Evolutionary conservation across 176 grass and related monocot species (phyloP).

Genomic region (Carex pumila): DNA sequence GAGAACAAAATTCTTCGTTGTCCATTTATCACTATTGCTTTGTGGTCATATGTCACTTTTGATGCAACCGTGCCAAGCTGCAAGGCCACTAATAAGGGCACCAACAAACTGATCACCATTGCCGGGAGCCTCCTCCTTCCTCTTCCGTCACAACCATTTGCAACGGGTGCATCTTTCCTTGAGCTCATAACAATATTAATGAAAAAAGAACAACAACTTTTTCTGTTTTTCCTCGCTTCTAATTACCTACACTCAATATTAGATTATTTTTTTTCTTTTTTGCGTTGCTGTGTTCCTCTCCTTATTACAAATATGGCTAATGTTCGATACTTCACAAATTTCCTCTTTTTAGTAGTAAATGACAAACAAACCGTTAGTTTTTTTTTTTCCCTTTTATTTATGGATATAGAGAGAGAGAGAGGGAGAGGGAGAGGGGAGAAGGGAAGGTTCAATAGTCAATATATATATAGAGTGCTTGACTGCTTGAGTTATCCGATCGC

Average conservation of each 20-base stretch:
- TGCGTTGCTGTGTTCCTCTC: neutral
- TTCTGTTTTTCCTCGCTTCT: neutral
- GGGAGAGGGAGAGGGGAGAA: neutral
- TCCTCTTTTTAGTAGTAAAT: neutral
- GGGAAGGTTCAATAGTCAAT: neutral
- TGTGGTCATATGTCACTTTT: conserved; percentile 72
- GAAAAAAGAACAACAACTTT: conserved; percentile 34
- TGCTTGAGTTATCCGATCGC: neutral
- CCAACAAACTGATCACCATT: neutral
- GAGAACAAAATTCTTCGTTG: conserved; percentile 84
- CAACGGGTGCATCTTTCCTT: neutral
- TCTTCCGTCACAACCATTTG: conserved; percentile 12
- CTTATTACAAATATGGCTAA: neutral
- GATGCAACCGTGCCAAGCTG: conserved; percentile 26
- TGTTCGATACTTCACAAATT: neutral
- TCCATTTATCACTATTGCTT: conserved; percentile 75
- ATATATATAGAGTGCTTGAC: neutral
- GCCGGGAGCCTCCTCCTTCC: conserved; percentile 6
- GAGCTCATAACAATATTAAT: neutral
- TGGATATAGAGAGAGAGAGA: neutral
- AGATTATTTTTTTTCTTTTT: neutral
- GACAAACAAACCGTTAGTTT: neutral
- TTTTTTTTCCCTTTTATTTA: neutral
- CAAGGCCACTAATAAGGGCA: conserved; percentile 13
- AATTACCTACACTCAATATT: neutral